These are phyloP conservation scores for Polyplosphaeria fusca DNA, from an alignment of 495 filamentous ascomycete species.

Conservation along the genomic window DNA sequence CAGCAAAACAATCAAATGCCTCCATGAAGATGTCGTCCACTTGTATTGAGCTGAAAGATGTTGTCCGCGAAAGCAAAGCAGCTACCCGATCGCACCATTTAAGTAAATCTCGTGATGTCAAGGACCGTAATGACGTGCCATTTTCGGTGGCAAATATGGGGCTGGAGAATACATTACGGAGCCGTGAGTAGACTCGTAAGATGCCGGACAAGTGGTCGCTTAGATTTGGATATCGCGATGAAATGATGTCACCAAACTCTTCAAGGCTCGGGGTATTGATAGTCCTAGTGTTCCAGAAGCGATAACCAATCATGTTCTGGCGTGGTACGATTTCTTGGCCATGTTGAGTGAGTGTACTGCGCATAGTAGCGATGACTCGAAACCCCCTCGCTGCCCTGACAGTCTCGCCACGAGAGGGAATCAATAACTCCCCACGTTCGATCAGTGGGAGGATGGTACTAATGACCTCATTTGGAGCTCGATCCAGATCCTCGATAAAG, in stretches of 20 bases:
- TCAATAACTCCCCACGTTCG: slow-evolving; percentile 78
- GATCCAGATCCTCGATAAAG: slow-evolving; percentile 92
- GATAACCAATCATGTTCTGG: slow-evolving; percentile 66
- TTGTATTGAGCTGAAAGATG: slow-evolving; percentile 69
- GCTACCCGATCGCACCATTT: slow-evolving; percentile 78
- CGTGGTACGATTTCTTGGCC: slow-evolving; percentile 60
- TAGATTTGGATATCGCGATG: slow-evolving; percentile 64
- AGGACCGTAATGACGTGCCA: slow-evolving; percentile 48
- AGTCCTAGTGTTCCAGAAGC: slow-evolving; percentile 74
- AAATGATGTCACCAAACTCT: slow-evolving; percentile 73
- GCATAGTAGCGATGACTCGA: slow-evolving; percentile 84
- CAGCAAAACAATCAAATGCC: slow-evolving; percentile 82
- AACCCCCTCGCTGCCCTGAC: slow-evolving; percentile 81
- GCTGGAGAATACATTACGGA: slow-evolving; percentile 54
- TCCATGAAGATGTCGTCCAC: slow-evolving; percentile 87
- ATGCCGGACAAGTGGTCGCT: slow-evolving; percentile 65
- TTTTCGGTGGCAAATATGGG: slow-evolving; percentile 54
- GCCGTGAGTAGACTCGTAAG: slow-evolving; percentile 69
- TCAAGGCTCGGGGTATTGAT: slow-evolving; percentile 62
- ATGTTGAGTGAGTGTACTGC: slow-evolving; percentile 67
- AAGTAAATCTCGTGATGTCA: slow-evolving; percentile 77
- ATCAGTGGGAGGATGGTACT: slow-evolving; percentile 87
- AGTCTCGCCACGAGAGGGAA: slow-evolving; percentile 80
- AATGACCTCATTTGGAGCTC: slow-evolving; percentile 92
- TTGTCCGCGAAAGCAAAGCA: slow-evolving; percentile 55